phyloP scores from a whole-genome alignment of 345 rosid genomes.

The Combretum micranthum region DNA sequence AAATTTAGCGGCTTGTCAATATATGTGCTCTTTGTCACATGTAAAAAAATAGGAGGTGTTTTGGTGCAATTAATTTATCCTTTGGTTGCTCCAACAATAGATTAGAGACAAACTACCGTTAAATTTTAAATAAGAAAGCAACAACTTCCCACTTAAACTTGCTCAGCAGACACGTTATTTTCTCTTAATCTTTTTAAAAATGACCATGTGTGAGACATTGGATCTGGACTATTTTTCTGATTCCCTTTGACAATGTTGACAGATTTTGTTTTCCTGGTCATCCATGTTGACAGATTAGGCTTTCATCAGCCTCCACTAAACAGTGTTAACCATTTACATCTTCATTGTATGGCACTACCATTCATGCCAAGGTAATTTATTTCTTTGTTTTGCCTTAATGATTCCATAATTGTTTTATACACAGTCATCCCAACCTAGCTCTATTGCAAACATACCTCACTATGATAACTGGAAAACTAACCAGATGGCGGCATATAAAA shows the following conservation, averaged over 20 bases:
- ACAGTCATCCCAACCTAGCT: not conserved
- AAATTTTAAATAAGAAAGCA: too few species aligned
- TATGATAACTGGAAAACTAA: slow-evolving; percentile 12
- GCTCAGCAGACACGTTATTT: too few species aligned
- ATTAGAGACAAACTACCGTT: too few species aligned
- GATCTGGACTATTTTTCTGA: slow-evolving; percentile 8
- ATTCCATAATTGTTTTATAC: not conserved
- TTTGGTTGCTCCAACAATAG: too few species aligned
- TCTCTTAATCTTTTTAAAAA: too few species aligned
- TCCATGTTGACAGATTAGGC: slow-evolving; percentile 53
- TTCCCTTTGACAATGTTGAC: slow-evolving; percentile 14
- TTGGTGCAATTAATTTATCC: too few species aligned
- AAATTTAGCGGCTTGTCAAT: too few species aligned
- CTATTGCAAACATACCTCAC: not conserved
- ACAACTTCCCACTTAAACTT: too few species aligned
- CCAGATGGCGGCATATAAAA: slow-evolving; percentile 74
- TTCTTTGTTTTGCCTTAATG: not conserved
- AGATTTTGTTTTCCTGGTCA: slow-evolving; percentile 12
- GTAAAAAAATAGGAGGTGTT: too few species aligned
- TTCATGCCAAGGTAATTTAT: slow-evolving; percentile 52
- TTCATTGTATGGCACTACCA: slow-evolving; percentile 81
- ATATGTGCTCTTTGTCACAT: too few species aligned
- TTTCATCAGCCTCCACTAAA: slow-evolving; percentile 88
- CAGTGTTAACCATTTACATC: slow-evolving; percentile 84
- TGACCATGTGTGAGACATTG: not conserved